Conservation (phyloP, 352 stramenopile species). For the Globisporangium echinulatum region DNA sequence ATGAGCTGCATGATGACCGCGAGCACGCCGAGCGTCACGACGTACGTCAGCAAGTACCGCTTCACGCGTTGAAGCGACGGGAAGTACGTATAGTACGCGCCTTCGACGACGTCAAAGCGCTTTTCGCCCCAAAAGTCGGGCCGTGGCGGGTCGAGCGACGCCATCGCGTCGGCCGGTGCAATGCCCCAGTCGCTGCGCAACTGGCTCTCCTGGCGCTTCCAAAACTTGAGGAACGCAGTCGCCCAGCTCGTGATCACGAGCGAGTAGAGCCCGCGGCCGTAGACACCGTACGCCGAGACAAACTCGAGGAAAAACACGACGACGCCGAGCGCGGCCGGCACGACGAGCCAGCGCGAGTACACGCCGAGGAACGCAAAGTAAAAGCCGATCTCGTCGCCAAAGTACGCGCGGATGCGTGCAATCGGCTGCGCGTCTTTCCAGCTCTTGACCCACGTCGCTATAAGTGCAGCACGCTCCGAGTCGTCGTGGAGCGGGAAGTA, state of each 20-base stretch:
- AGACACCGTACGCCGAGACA: constrained; percentile 39
- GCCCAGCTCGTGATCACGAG: constrained; percentile 88
- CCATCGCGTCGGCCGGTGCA: constrained; percentile 25
- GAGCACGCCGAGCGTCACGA: constrained; percentile 61
- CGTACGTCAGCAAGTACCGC: constrained; percentile 69
- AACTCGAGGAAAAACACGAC: constrained; percentile 86
- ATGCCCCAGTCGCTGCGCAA: constrained; percentile 87
- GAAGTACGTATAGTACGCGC: constrained; percentile 81
- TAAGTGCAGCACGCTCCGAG: constrained; percentile 50
- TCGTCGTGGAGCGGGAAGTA: constrained; percentile 77
- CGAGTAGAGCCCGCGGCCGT: constrained; percentile 78
- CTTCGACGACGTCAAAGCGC: constrained; percentile 71
- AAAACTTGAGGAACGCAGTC: constrained; percentile 87
- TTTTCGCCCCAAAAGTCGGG: constrained; percentile 67
- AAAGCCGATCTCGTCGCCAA: constrained; percentile 91
- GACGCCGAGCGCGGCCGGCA: constrained; percentile 82
- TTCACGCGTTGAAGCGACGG: constrained; percentile 69
- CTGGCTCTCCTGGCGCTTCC: constrained; percentile 85
- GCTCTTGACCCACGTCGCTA: constrained; percentile 73
- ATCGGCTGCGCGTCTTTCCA: constrained; percentile 54
- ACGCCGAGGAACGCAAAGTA: constrained; percentile 98
- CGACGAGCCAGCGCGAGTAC: constrained; percentile 92
- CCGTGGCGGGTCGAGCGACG: constrained; percentile 40
- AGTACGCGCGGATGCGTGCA: constrained; percentile 62
- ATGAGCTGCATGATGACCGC: constrained; percentile 64